Percentiles rank a stretch among this genome's conserved stretches.
These are phyloP conservation scores for Daphne laureola DNA, from an alignment of 441 rosid genomes.

Conservation along the genomic window DNA sequence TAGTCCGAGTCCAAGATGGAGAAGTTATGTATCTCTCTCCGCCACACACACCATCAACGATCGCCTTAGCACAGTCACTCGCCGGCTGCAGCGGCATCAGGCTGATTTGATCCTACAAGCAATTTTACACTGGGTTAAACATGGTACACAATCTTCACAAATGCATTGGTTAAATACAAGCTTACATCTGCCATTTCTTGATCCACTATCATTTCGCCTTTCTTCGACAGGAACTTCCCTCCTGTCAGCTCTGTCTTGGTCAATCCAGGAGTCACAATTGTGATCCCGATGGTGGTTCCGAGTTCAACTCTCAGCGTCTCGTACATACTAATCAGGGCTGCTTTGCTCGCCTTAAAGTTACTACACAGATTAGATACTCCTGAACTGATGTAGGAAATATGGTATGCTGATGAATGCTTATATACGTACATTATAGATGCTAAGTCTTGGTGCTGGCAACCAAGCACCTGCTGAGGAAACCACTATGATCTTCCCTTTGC, in stretches of 20 bases:
- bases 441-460: slow-evolving; percentile 33
- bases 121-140: not conserved
- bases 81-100: slow-evolving; percentile 22
- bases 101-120: slow-evolving; percentile 26
- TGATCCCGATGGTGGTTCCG: slow-evolving; percentile 26
- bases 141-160: not conserved
- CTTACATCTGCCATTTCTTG: slow-evolving; percentile 35
- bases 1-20: slow-evolving; percentile 34
- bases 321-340: slow-evolving; percentile 28
- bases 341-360: slow-evolving; percentile 36
- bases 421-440: slow-evolving; percentile 37
- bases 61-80: slow-evolving; percentile 27
- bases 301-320: slow-evolving; percentile 33
- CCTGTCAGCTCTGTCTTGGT: slow-evolving; percentile 27
- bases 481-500: slow-evolving; percentile 39
- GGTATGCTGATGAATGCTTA: no score
- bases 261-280: slow-evolving; percentile 36
- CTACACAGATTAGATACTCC: no score
- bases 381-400: not conserved
- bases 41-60: slow-evolving; percentile 32
- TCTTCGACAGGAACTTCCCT: slow-evolving; percentile 26
- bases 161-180: not conserved
- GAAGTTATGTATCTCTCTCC: slow-evolving; percentile 31
- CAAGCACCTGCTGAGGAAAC: slow-evolving; percentile 42
- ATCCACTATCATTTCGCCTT: slow-evolving; percentile 28